These are phyloP conservation scores for Pyricularia sp. DNA, from an alignment of 2,329 filamentous ascomycete genomes.

Conservation along the genomic window DNA sequence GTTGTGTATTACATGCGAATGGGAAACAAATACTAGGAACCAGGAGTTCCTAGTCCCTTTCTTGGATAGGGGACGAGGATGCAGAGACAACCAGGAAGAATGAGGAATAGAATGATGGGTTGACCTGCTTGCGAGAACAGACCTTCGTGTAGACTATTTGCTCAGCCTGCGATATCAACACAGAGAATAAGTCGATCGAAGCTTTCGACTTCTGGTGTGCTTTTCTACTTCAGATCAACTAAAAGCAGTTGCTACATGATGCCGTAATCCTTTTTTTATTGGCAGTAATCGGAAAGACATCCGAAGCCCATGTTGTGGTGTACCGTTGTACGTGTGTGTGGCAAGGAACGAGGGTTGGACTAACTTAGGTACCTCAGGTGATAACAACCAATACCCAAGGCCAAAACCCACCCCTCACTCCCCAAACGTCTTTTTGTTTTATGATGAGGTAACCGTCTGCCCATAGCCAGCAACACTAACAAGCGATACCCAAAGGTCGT, in stretches of 20 bases:
- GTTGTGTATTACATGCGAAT: background rate
- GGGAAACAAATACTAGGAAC: background rate
- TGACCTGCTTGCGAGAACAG: background rate
- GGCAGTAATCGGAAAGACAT: no score
- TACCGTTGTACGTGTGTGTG: background rate
- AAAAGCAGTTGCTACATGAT: no score
- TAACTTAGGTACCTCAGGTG: no score
- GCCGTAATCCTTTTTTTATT: no score
- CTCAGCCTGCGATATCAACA: no score
- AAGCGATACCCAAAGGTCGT: background rate
- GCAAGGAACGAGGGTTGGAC: background rate
- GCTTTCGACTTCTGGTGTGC: no score
- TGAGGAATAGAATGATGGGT: background rate
- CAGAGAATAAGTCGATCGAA: no score
- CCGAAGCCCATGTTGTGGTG: no score
- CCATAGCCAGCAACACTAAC: background rate
- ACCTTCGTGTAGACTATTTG: background rate
- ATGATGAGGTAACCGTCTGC: background rate
- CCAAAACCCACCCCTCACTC: background rate
- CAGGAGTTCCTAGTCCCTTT: background rate
- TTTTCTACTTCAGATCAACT: no score
- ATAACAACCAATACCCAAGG: background rate
- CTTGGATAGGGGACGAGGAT: background rate
- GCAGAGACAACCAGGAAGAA: background rate
- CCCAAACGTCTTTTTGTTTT: background rate